Conservation (phyloP, 1,284 basidiomycete genomes). For the Phenoliferia sp. region DNA sequence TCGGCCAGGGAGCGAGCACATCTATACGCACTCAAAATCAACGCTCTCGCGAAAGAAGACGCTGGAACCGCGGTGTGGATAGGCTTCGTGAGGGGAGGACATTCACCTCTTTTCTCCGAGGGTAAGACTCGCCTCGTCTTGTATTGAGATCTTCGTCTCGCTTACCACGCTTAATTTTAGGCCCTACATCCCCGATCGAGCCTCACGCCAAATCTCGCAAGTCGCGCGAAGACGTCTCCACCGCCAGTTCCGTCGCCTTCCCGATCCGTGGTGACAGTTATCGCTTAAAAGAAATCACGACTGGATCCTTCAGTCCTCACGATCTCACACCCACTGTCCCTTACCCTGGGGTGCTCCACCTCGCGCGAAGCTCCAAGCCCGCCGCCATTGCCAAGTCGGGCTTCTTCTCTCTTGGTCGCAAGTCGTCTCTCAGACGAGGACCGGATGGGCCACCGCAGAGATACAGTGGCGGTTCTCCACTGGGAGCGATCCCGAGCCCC, state of each 20-base stretch:
- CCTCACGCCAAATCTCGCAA: not conserved
- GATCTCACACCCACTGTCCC: conserved; percentile 15
- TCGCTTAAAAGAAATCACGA: conserved; percentile 15
- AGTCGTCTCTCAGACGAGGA: not conserved
- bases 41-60: conserved; percentile 70
- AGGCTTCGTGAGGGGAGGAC: not conserved
- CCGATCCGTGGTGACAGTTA: conserved; percentile 18
- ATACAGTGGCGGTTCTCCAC: not conserved
- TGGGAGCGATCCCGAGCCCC: not conserved
- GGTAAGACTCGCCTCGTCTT: not conserved
- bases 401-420: conserved; percentile 12
- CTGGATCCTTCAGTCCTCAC: conserved; percentile 4
- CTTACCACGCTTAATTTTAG: conserved; percentile 1
- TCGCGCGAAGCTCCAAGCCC: not conserved
- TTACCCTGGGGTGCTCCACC: conserved; percentile 21
- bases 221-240: conserved; percentile 6
- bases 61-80: conserved; percentile 73
- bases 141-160: not conserved
- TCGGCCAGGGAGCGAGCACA: conserved; percentile 65
- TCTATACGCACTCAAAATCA: conserved; percentile 76
- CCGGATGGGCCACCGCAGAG: not conserved
- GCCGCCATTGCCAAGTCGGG: not conserved
- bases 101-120: not conserved
- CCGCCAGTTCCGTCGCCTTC: conserved; percentile 15
- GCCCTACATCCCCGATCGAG: not conserved